phyloP scores from a whole-genome alignment of 805 yeast species.

The Metschnikowia gelsemii region DNA sequence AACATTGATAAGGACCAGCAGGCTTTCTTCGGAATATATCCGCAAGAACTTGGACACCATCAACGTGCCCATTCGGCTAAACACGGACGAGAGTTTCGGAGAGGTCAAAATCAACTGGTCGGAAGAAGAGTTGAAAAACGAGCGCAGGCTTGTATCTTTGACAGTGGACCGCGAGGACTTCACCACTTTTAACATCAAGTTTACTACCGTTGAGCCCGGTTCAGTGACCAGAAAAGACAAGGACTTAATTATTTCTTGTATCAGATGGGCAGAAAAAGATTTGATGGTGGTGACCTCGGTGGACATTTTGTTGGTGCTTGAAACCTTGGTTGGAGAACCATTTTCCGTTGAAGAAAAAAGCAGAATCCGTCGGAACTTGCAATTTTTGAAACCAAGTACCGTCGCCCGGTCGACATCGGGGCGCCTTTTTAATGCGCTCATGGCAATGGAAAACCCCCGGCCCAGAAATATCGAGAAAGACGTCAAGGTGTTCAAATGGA shows the following conservation, averaged over 20 bases:
- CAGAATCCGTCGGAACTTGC: conserved; percentile 64
- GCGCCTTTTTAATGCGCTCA: conserved; percentile 37
- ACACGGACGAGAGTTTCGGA: conserved; percentile 31
- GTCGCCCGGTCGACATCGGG: conserved; percentile 43
- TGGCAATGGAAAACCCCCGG: conserved; percentile 61
- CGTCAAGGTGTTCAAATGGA: conserved; percentile 66
- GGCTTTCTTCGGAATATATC: conserved; percentile 19
- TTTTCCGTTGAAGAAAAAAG: conserved; percentile 70
- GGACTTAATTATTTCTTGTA: conserved; percentile 55
- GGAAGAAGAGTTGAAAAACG: conserved; percentile 37
- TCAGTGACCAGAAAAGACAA: conserved; percentile 37
- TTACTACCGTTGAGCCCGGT: conserved; percentile 26
- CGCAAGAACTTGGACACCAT: conserved; percentile 19
- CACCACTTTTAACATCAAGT: conserved; percentile 13
- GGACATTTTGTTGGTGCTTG: conserved; percentile 57
- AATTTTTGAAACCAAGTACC: conserved; percentile 60
- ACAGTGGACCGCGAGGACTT: conserved; percentile 28
- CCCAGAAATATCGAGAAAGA: conserved; percentile 73
- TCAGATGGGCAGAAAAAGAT: conserved; percentile 51
- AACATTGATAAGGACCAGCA: conserved; percentile 18
- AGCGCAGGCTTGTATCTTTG: conserved; percentile 52
- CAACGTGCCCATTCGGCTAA: conserved; percentile 30
- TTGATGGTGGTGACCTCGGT: conserved; percentile 61
- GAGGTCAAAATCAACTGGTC: conserved; percentile 49
- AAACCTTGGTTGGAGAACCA: conserved; percentile 51